These are phyloP conservation scores for Pleurozium schreberi DNA, from an alignment of 225 moss, liverwort and hornwort genomes.

Conservation along the genomic window DNA sequence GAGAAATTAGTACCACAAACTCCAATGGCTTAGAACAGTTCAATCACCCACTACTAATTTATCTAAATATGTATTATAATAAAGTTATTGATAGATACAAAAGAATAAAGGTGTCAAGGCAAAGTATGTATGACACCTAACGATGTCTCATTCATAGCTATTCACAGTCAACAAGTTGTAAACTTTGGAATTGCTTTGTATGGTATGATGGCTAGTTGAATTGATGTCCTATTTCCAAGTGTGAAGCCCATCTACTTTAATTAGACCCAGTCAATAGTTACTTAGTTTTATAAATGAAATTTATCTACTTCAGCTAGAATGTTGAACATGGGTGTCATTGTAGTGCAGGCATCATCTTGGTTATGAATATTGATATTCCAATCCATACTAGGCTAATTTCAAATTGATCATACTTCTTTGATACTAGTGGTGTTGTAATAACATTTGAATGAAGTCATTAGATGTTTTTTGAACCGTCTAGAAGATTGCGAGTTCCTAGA, in stretches of 20 bases:
- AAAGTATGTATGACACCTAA: background rate
- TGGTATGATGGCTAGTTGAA: background rate
- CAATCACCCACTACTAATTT: background rate
- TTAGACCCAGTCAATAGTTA: background rate
- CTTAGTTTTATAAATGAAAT: background rate
- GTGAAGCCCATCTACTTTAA: background rate
- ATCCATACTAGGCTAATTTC: background rate
- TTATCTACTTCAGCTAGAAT: background rate
- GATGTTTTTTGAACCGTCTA: too few relatives aligned
- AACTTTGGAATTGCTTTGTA: background rate
- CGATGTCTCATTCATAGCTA: background rate
- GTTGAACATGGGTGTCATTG: fast-evolving
- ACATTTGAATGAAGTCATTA: background rate
- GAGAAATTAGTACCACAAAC: background rate
- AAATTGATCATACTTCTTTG: background rate
- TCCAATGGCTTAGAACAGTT: background rate
- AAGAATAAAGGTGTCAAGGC: background rate
- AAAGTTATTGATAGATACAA: background rate
- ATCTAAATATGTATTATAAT: too few relatives aligned
- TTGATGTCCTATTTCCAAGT: background rate
- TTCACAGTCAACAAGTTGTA: too few relatives aligned
- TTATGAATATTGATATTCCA: background rate
- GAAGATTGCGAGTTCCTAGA: too few relatives aligned
- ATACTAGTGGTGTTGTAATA: background rate
- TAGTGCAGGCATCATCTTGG: fast-evolving